Base-by-base conservation (phyloP, 2,329 filamentous ascomycete species). In the Dothideomycetidae sp. region DNA sequence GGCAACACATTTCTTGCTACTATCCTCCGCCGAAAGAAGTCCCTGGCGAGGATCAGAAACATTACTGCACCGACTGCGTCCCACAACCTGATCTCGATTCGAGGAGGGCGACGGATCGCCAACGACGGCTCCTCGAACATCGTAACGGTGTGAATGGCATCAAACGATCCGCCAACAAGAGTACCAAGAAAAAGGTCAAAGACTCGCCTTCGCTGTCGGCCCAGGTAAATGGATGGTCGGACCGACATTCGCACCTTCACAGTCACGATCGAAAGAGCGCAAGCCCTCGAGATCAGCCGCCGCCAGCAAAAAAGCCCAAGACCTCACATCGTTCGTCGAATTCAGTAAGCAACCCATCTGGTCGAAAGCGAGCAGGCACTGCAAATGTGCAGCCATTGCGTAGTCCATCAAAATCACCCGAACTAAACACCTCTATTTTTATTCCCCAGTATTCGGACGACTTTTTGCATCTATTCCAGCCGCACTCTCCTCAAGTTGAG, bases 1-100 rank as follows among this genome's bases (percentile, higher is more conserved):
- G 90, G 90, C 90, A 98, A 62, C 90, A 98, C 61, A 93, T 93
- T 51, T 78, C 85, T 56, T 98, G 90, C 62, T 96, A 93, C 62
- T 96, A 96, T 57, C 81, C 83, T 50, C 71, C 74, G 54, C 71
- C 58, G 41, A 76, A 57, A 68, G 81, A 67, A 70, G 32, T 46
- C 43, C 33, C 81, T 62, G 61, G 86, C 60, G 78, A 66, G 14
- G 47, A 54, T 28, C 45, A 57, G 51, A 68, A 81, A 40, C 88
- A 98, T 63, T 83, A 78, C 39, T 98, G 90, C 63, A 75, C 76
- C 51, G 84, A 93, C 50, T 98, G 90, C 64, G 28, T 32, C 15
- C 29, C 29, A 15, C 75, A 80, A 43, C 85, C 86, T 12, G 61
- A 64, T 33, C 61, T 94, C 50, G 81, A 96, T 55, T 65, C 73